These are phyloP conservation scores for Lentinula sp. DNA, from an alignment of 768 basidiomycete species.

Conservation along the genomic window DNA sequence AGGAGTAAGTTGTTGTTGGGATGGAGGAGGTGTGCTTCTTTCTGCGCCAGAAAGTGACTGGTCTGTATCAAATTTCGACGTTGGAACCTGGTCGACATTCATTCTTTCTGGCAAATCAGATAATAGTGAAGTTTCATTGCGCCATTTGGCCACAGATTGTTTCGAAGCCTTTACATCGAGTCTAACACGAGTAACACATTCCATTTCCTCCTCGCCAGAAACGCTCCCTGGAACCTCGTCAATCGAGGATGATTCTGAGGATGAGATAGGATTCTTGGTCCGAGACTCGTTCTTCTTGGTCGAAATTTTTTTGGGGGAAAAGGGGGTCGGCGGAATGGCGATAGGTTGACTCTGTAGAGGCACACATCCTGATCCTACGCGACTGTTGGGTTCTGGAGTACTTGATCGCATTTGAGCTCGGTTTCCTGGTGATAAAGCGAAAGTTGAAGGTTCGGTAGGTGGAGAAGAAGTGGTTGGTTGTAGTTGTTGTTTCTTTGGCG, in stretches of 20 bases:
- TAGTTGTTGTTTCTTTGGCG: background rate
- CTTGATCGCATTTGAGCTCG: background rate
- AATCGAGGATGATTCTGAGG: slow-evolving; percentile 19
- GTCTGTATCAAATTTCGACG: background rate
- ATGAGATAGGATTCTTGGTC: slow-evolving; percentile 34
- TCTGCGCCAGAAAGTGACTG: background rate
- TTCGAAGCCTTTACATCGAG: slow-evolving; percentile 14
- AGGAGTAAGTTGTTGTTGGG: slow-evolving; percentile 9
- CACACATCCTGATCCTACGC: slow-evolving; percentile 11
- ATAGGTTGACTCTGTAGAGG: slow-evolving; percentile 17
- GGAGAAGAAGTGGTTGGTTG: slow-evolving; percentile 3
- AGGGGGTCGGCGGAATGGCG: slow-evolving; percentile 9
- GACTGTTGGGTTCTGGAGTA: background rate
- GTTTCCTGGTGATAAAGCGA: slow-evolving; percentile 10
- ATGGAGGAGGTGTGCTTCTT: background rate
- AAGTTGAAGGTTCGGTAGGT: background rate
- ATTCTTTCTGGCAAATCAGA: slow-evolving; percentile 8
- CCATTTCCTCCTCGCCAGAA: slow-evolving; percentile 59
- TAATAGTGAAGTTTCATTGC: slow-evolving; percentile 8
- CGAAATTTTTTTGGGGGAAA: slow-evolving; percentile 8
- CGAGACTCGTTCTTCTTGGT: slow-evolving; percentile 11
- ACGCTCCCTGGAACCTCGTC: slow-evolving; percentile 58
- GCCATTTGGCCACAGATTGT: slow-evolving; percentile 6
- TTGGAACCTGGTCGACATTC: slow-evolving; percentile 6
- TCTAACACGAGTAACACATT: slow-evolving; percentile 18